Evolutionary conservation across 164 flowering plant species (phyloP).

Genomic region (Berberis thunbergii): DNA sequence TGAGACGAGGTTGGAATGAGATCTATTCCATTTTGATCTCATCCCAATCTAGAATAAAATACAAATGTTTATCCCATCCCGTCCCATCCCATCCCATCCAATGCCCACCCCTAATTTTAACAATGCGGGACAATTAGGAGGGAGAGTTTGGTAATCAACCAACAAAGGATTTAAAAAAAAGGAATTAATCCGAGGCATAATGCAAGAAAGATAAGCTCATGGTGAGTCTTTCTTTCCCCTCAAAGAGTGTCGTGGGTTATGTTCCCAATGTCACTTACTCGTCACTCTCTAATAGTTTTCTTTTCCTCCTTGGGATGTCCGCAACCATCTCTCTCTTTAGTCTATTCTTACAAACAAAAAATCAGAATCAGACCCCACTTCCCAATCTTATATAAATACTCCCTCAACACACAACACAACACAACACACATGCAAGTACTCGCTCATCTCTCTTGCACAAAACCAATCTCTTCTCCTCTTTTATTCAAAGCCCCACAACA

Average conservation of each 20-base stretch:
- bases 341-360: not conserved
- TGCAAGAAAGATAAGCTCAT: conserved; percentile 17
- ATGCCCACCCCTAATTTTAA: too few relatives aligned
- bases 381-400: conserved; percentile 26
- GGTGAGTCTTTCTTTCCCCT: conserved; percentile 9
- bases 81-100: too few relatives aligned
- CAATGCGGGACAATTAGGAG: too few relatives aligned
- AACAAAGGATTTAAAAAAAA: too few relatives aligned
- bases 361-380: not conserved
- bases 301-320: conserved; percentile 51
- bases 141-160: too few relatives aligned
- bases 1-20: too few relatives aligned
- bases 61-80: too few relatives aligned
- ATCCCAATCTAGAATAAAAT: too few relatives aligned
- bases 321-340: conserved; percentile 28
- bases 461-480: not conserved
- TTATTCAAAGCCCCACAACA: not conserved
- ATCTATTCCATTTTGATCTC: too few relatives aligned
- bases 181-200: not conserved
- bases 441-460: not conserved
- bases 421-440: conserved; percentile 20
- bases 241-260: conserved; percentile 33
- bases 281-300: not conserved
- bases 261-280: conserved; percentile 27
- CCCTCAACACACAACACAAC: not conserved